Evolutionary conservation across 1,139 yeast genomes (phyloP).

Genomic region (Eremothecium cymbalariae): DNA sequence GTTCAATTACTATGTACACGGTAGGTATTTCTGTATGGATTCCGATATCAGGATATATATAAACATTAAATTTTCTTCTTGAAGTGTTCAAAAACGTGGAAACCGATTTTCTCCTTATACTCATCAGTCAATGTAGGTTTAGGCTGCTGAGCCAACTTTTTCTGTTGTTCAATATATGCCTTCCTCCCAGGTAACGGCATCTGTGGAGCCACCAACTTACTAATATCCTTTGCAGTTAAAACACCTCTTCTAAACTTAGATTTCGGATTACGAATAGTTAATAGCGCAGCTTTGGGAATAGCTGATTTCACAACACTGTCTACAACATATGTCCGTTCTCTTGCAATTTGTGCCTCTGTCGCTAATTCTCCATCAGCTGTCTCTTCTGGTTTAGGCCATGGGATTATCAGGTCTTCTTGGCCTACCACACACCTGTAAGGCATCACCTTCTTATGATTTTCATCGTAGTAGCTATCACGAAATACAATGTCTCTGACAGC

Average conservation of each 20-base stretch:
- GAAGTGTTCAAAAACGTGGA: conserved; percentile 15
- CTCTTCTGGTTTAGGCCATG: conserved; percentile 83
- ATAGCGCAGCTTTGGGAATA: conserved; percentile 57
- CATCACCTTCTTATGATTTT: conserved; percentile 61
- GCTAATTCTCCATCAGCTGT: conserved; percentile 52
- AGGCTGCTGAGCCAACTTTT: conserved; percentile 40
- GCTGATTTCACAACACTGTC: conserved; percentile 61
- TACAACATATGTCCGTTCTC: conserved; percentile 68
- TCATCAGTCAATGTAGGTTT: conserved; percentile 54
- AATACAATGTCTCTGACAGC: conserved; percentile 71
- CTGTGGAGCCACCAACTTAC: conserved; percentile 55
- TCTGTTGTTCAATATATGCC: conserved; percentile 44
- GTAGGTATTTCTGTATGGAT: too few species aligned
- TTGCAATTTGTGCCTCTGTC: conserved; percentile 53
- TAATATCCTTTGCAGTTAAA: conserved; percentile 54
- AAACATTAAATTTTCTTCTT: conserved; percentile 11
- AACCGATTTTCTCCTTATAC: conserved; percentile 60
- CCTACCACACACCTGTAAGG: conserved; percentile 74
- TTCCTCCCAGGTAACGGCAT: conserved; percentile 73
- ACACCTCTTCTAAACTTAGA: conserved; percentile 47
- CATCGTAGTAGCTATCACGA: conserved; percentile 64
- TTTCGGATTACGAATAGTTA: conserved; percentile 64
- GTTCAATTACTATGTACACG: conserved; percentile 1
- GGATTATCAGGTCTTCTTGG: conserved; percentile 55
- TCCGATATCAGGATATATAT: neutral